A percentile compares a stretch with the other conserved stretches of the same genome.
phyloP scores from a whole-genome alignment of 2,329 filamentous ascomycete genomes.

The Stemphylium beticola region DNA sequence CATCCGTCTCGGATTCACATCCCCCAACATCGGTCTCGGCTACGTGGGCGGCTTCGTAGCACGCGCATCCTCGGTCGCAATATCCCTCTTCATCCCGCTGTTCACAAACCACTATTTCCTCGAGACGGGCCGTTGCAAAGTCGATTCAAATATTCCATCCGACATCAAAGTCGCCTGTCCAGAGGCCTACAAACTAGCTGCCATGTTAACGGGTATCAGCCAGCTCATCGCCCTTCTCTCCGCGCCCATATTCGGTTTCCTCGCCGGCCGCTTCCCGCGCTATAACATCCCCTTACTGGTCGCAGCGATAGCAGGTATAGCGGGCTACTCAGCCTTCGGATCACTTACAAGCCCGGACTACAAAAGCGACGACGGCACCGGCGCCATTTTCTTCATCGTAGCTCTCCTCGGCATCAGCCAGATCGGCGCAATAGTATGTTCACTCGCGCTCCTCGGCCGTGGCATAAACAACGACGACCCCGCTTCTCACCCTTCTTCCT shows the following conservation, averaged over 20 bases:
- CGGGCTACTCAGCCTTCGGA: conserved; percentile 79
- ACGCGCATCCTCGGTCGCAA: conserved; percentile 90
- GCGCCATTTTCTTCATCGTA: conserved; percentile 75
- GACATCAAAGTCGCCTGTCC: conserved; percentile 87
- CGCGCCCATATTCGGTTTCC: conserved; percentile 85
- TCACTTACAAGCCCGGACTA: conserved; percentile 79
- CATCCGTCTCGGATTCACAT: conserved; percentile 69
- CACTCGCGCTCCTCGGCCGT: conserved; percentile 82
- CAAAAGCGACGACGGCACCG: conserved; percentile 70
- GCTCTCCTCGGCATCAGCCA: conserved; percentile 87
- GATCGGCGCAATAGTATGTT: conserved; percentile 96
- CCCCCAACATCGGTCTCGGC: conserved; percentile 80
- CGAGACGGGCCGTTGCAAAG: conserved; percentile 75
- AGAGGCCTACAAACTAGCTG: conserved; percentile 84
- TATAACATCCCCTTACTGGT: conserved; percentile 77
- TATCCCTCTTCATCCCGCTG: conserved; percentile 92
- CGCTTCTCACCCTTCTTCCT: conserved; percentile 11
- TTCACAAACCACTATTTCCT: conserved; percentile 93
- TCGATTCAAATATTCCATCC: conserved; percentile 48
- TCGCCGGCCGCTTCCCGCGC: conserved; percentile 69
- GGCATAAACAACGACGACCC: conserved; percentile 68
- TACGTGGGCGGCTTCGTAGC: conserved; percentile 96
- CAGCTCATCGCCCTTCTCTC: conserved; percentile 85
- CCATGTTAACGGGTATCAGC: conserved; percentile 85
- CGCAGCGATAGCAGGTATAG: conserved; percentile 74